Evolutionary conservation across 768 basidiomycete species (phyloP), one percentile per base, ranked within the genome.

Genomic region (Mycena maculata): DNA sequence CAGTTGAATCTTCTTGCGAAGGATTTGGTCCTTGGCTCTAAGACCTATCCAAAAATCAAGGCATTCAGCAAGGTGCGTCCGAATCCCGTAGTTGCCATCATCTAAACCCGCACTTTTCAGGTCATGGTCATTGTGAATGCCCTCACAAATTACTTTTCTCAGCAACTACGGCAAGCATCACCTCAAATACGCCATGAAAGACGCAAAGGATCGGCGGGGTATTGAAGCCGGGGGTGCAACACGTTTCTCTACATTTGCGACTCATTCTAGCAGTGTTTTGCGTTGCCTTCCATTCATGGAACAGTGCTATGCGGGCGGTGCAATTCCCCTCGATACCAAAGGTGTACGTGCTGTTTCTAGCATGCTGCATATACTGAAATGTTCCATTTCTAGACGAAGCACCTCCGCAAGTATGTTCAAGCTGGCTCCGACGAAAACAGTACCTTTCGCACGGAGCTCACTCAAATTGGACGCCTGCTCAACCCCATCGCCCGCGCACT

Each of bases 161-260:
- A 65, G 63, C 22, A 63, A 63, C 16, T 63, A 63, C 20, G 62
- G 62, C 44, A 63, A 63, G 36, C 39, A 63, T 22, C 62, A 63
- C 38, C 62, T 63, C 31, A 55, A 23, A 18, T 33, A 56, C 7
- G 45, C 45, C 27, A 9, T 63, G 54, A 55, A 63, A 18, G 53
- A 49, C 1, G 25, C 45, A 28, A n/a, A 38, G 2, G 62, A 63
- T 39, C 15, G 18, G 8, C 62, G 62, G 18, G 62, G 62, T 12
- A 31, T 63, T 31, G 45, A 45, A 47, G 45, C 62, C 1, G 45
- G 45, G 13, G 62, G 53, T 13, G 62, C 42, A 0, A 63, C 53
- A 20, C 45, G 62, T 1, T 56, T 63, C n/a, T 63, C 62, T 2
- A 63, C 62, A 1, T 63, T 63, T 31, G 54, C 44, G 1, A 28